phyloP scores from a whole-genome alignment of 371 early-diverging fungal genomes.

The Mortierella sp. region DNA sequence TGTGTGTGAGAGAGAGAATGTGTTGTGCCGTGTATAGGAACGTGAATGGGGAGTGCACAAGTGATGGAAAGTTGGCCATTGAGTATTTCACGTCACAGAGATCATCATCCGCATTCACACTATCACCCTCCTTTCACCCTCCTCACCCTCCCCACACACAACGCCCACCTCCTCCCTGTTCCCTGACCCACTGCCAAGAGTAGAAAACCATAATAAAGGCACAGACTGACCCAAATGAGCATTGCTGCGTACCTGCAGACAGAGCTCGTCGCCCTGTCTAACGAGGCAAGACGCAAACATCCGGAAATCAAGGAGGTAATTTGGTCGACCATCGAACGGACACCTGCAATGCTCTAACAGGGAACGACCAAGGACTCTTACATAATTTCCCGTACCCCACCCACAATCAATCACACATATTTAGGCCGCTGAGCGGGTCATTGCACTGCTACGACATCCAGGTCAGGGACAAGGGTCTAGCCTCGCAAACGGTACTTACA shows the following conservation, averaged over 20 bases:
- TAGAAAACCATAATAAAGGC: no score
- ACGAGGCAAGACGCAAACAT: constrained; percentile 90
- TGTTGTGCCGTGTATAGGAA: no score
- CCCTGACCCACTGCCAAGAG: no score
- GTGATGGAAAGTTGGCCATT: no score
- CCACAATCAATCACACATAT: neutral
- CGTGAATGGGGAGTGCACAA: no score
- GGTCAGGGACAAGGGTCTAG: constrained; percentile 68
- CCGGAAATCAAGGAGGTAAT: constrained; percentile 96
- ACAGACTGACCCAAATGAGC: no score
- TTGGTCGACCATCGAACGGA: neutral
- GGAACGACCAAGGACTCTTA: no score
- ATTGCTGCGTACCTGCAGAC: constrained; percentile 78
- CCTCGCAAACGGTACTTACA: constrained; percentile 60
- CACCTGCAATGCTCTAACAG: no score
- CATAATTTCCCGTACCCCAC: no score
- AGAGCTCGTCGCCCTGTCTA: constrained; percentile 89
- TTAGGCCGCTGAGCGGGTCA: constrained; percentile 71
- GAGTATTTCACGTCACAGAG: no score
- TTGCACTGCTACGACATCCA: constrained; percentile 68
- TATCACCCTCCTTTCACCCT: neutral
- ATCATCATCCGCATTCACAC: neutral
- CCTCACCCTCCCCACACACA: neutral
- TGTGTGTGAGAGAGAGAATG: no score
- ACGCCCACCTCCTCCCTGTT: neutral